Percentiles rank a stretch among this genome's conserved stretches.
phyloP scores from a whole-genome alignment of 1,284 basidiomycete genomes.

The Wolfiporia cocos region DNA sequence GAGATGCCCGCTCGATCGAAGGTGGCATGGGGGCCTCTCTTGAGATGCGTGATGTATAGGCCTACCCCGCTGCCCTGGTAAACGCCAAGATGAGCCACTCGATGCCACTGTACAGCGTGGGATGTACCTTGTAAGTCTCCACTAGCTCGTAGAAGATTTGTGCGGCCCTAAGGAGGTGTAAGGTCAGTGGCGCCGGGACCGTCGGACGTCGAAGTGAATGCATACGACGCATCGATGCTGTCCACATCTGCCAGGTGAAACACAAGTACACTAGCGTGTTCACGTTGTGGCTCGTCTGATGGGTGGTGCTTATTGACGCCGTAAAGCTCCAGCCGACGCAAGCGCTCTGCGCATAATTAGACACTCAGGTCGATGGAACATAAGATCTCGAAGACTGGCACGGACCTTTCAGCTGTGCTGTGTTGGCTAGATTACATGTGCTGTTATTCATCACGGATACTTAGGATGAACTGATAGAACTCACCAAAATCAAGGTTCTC shows the following conservation, averaged over 20 bases:
- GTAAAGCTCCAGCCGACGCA: slow-evolving; percentile 79
- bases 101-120: too few relatives aligned
- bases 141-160: slow-evolving; percentile 83
- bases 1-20: slow-evolving; percentile 69
- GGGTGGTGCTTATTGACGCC: slow-evolving; percentile 76
- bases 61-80: slow-evolving; percentile 60
- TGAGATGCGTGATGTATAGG: slow-evolving; percentile 78
- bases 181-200: neutral
- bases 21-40: slow-evolving; percentile 42
- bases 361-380: neutral
- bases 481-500: slow-evolving; percentile 78
- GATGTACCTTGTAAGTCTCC: slow-evolving; percentile 63
- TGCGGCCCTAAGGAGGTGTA: slow-evolving; percentile 52
- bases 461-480: too few relatives aligned
- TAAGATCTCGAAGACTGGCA: neutral
- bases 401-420: slow-evolving; percentile 77
- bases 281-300: slow-evolving; percentile 76
- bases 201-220: slow-evolving; percentile 11
- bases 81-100: neutral
- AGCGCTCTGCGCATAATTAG: slow-evolving; percentile 48
- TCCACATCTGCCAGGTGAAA: slow-evolving; percentile 90
- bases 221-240: slow-evolving; percentile 79
- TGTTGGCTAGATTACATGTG: slow-evolving; percentile 56
- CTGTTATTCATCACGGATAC: too few relatives aligned
- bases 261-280: slow-evolving; percentile 72